phyloP scores from a whole-genome alignment of 2,329 filamentous ascomycete genomes.

The Leptographium procerum region DNA sequence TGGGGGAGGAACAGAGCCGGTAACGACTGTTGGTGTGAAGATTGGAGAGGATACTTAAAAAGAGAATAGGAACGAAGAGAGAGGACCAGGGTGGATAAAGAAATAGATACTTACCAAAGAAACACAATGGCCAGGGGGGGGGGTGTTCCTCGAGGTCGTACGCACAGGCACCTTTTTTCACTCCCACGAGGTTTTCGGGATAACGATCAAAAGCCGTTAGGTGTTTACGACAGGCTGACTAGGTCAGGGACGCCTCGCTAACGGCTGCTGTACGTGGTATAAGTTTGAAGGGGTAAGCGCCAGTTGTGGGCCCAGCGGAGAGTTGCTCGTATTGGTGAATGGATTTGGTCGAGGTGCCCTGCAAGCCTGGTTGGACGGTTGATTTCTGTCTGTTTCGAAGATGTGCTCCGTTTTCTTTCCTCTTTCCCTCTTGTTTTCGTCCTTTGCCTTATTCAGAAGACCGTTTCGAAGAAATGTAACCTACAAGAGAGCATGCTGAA shows the following conservation, averaged over 20 bases:
- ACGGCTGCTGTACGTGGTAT: slow-evolving; percentile 11
- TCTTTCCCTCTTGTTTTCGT: background rate
- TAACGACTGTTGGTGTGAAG: background rate
- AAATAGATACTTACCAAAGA: background rate
- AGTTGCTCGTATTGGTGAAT: slow-evolving; percentile 3
- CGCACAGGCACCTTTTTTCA: slow-evolving; percentile 9
- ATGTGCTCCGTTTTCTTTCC: background rate
- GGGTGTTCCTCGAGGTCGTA: slow-evolving; percentile 3
- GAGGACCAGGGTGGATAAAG: background rate
- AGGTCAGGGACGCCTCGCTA: slow-evolving; percentile 11
- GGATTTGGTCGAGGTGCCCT: background rate
- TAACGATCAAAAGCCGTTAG: slow-evolving; percentile 11
- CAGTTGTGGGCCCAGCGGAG: slow-evolving; percentile 6
- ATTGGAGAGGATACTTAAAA: background rate
- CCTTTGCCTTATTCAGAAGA: background rate
- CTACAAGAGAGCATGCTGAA: background rate
- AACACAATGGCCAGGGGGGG: slow-evolving; percentile 6
- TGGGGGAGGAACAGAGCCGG: background rate
- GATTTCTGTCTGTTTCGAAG: slow-evolving; percentile 2
- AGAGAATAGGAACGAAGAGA: background rate
- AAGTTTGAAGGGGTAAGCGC: slow-evolving; percentile 12
- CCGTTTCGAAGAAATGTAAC: background rate
- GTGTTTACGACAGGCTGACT: slow-evolving; percentile 8
- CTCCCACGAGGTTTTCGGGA: slow-evolving; percentile 1
- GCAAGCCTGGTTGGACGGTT: background rate